Percentiles rank a stretch among this genome's conserved stretches.
Evolutionary conservation across 441 rosid genomes (phyloP).

Genomic region (Gossypium schwendimanii): DNA sequence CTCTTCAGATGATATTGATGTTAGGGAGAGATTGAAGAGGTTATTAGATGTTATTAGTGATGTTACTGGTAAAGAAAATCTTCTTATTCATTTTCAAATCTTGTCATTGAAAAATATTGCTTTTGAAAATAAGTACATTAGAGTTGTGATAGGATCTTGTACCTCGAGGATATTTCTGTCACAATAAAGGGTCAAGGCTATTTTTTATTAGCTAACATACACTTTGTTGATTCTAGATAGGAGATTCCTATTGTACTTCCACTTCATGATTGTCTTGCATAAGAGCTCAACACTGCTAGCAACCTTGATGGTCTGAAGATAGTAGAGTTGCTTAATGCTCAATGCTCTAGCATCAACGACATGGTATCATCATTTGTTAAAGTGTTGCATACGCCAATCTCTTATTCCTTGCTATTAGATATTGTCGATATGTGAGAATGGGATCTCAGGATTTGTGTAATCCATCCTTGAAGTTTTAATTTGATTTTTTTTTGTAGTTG

Average conservation of each 20-base stretch:
- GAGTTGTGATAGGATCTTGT: slow-evolving; percentile 62
- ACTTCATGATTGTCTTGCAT: slow-evolving; percentile 71
- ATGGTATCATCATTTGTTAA: no score
- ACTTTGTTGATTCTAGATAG: slow-evolving; percentile 81
- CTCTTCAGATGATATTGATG: not conserved
- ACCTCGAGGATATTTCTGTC: slow-evolving; percentile 71
- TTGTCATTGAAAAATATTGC: slow-evolving; percentile 73
- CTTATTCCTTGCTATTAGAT: not conserved
- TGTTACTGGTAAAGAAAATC: slow-evolving; percentile 46
- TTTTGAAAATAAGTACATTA: slow-evolving; percentile 58
- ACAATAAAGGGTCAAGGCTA: slow-evolving; percentile 90
- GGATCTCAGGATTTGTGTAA: no score
- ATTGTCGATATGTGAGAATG: not conserved
- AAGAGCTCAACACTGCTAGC: slow-evolving; percentile 61
- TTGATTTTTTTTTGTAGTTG: slow-evolving; percentile 12
- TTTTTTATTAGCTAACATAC: slow-evolving; percentile 86
- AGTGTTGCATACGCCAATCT: not conserved
- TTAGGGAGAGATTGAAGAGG: no score
- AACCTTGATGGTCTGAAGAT: slow-evolving; percentile 13
- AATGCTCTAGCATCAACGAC: no score
- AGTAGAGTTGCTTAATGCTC: no score
- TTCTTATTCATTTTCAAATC: slow-evolving; percentile 54
- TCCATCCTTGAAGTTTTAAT: not conserved
- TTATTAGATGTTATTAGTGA: no score
- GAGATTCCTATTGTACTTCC: slow-evolving; percentile 72